Percentiles rank a stretch among this genome's conserved stretches.
phyloP scores from a whole-genome alignment of 176 grass and related monocot genomes.

The Lolium perenne region DNA sequence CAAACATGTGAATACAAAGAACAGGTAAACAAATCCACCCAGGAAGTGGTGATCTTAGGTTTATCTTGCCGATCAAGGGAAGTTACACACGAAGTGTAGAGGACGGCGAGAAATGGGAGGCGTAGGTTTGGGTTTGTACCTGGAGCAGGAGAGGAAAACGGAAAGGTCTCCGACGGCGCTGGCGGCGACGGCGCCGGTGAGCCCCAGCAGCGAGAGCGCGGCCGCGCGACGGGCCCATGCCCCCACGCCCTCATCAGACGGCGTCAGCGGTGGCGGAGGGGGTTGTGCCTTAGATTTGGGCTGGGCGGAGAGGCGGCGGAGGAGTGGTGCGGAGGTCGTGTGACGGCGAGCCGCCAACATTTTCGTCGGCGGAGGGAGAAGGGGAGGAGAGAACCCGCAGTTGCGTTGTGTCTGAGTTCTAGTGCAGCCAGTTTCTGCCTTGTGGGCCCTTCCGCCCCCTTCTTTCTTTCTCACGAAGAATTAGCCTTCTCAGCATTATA shows the following conservation, averaged over 20 bases:
- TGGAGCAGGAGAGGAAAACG: slow-evolving; percentile 55
- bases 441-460: no score
- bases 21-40: no score
- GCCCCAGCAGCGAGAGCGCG: slow-evolving; percentile 44
- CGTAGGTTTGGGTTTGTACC: neutral
- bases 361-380: neutral
- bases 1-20: no score
- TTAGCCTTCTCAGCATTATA: no score
- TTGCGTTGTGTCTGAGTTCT: no score
- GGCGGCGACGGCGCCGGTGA: slow-evolving; percentile 48
- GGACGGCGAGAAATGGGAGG: neutral
- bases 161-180: slow-evolving; percentile 44
- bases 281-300: neutral
- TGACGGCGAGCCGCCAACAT: slow-evolving; percentile 51
- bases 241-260: neutral
- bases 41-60: neutral
- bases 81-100: neutral
- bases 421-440: no score
- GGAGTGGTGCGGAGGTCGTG: neutral
- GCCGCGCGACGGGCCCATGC: slow-evolving; percentile 24
- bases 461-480: no score
- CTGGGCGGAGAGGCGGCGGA: slow-evolving; percentile 32
- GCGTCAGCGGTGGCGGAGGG: no score
- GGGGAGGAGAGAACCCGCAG: neutral
- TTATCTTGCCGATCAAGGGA: neutral